phyloP scores from a whole-genome alignment of 495 filamentous ascomycete genomes.

The Neurospora sp. region DNA sequence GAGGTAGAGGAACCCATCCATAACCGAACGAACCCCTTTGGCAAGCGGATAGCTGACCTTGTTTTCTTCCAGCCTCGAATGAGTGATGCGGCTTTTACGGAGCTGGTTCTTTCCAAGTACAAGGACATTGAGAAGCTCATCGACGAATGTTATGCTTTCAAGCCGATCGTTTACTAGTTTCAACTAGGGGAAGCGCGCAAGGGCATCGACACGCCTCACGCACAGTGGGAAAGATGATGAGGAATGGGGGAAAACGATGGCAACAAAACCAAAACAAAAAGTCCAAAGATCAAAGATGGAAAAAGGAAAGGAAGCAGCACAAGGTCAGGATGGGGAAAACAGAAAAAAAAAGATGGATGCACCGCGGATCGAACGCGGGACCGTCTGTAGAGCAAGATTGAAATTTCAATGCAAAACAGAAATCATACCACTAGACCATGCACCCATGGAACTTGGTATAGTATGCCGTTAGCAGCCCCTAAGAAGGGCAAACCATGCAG shows the following conservation, averaged over 20 bases:
- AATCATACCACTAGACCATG: slow-evolving; percentile 8
- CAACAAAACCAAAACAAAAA: not conserved
- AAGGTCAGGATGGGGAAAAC: not conserved
- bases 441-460: not conserved
- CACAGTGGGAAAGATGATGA: not conserved
- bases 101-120: not conserved
- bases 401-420: slow-evolving; percentile 7
- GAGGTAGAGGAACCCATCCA: not conserved
- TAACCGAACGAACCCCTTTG: not conserved
- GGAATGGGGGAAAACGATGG: not conserved
- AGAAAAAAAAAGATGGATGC: not conserved
- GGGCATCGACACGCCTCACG: not conserved
- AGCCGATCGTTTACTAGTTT: not conserved
- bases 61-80: not conserved
- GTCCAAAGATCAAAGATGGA: not conserved
- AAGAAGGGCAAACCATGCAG: not conserved
- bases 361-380: not conserved
- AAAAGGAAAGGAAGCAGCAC: not conserved
- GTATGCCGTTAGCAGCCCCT: not conserved
- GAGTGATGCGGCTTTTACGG: not conserved
- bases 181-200: not conserved
- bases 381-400: slow-evolving; percentile 3
- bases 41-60: not conserved
- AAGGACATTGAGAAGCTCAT: not conserved
- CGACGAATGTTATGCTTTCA: not conserved